Conservation (phyloP, 768 basidiomycete genomes). For the Inosperma sp. region DNA sequence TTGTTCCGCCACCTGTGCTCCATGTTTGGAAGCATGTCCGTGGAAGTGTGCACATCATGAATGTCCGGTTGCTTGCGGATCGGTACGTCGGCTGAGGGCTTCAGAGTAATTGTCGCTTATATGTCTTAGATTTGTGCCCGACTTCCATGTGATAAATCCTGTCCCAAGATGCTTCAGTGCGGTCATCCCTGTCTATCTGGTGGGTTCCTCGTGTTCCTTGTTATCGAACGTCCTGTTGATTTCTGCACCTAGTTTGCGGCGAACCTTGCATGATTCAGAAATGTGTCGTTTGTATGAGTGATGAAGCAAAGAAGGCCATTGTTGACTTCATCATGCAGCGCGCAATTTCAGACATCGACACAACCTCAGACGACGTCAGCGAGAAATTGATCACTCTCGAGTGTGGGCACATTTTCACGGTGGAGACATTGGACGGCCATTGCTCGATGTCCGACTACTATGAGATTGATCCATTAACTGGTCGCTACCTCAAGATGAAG, state of each 20-base stretch:
- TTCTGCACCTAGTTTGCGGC: slow-evolving; percentile 52
- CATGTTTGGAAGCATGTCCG: slow-evolving; percentile 57
- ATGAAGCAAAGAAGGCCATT: slow-evolving; percentile 34
- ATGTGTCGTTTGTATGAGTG: slow-evolving; percentile 49
- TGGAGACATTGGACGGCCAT: slow-evolving; percentile 63
- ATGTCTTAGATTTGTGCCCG: slow-evolving; percentile 53
- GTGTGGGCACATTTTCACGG: slow-evolving; percentile 64
- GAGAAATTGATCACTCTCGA: slow-evolving; percentile 57
- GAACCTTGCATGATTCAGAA: slow-evolving; percentile 56
- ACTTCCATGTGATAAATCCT: slow-evolving; percentile 57
- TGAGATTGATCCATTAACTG: slow-evolving; percentile 29
- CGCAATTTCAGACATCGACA: slow-evolving; percentile 45
- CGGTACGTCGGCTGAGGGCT: slow-evolving; percentile 41
- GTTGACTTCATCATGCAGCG: slow-evolving; percentile 57
- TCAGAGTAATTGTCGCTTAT: background rate
- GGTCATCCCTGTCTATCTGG: slow-evolving; percentile 67
- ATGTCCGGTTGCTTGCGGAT: slow-evolving; percentile 65
- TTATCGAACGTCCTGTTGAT: background rate
- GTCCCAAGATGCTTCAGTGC: slow-evolving; percentile 44
- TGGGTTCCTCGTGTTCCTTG: slow-evolving; percentile 22
- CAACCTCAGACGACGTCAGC: slow-evolving; percentile 34
- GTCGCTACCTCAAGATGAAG: slow-evolving; percentile 36
- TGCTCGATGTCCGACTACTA: slow-evolving; percentile 53
- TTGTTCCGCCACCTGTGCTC: slow-evolving; percentile 54
- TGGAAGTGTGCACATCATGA: slow-evolving; percentile 54